Evolutionary conservation across 495 filamentous ascomycete genomes (phyloP), one percentile per base, ranked within the genome.

Genomic region (Hypoxylon lenormandii): DNA sequence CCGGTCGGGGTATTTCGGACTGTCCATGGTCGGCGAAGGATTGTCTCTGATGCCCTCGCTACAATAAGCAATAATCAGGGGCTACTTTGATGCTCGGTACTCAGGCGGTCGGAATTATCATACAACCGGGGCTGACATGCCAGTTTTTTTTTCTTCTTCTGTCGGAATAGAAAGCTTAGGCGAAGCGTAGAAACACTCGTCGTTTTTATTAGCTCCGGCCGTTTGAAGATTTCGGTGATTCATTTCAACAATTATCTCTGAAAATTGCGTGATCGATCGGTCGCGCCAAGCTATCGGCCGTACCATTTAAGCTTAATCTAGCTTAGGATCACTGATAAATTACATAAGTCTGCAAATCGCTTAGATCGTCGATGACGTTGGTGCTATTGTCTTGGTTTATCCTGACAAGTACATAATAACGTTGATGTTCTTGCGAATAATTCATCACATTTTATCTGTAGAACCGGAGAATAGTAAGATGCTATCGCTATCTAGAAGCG

Each of bases 201-300:
- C 38, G 30, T 40, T 60, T 49, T 22, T 13, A 1, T 43, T 30
- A 21, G 50, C 33, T 23, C 30, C 30, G 30, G 30, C 30, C 30
- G 30, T 5, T 8, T 7, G 60, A 26, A 61, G 23, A 50, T 50
- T 59, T 61, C 49, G 63, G 63, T 53, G 54, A 58, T n/a, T 18
- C 37, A 13, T 43, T 52, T 48, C 21, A 43, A 42, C 13, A 30
- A 60, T 55, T 55, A 16, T 5, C 26, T 16, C n/a, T 40, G 10
- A 60, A 65, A 67, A 67, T 67, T 67, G 64, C 64, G 64, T 67
- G 64, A 67, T 67, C 45, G 57, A 51, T 8, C 45, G 28, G 19
- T 21, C 42, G 36, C 49, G 50, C 64, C 43, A 67, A 61, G 64
- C 28, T 43, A 7, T 37, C 43, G 30, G 49, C 38, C 38, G 13